Percentiles rank a stretch among this genome's conserved stretches.
These are phyloP conservation scores for Psidium friedrichsthalianum DNA, from an alignment of 345 rosid species.

Conservation along the genomic window DNA sequence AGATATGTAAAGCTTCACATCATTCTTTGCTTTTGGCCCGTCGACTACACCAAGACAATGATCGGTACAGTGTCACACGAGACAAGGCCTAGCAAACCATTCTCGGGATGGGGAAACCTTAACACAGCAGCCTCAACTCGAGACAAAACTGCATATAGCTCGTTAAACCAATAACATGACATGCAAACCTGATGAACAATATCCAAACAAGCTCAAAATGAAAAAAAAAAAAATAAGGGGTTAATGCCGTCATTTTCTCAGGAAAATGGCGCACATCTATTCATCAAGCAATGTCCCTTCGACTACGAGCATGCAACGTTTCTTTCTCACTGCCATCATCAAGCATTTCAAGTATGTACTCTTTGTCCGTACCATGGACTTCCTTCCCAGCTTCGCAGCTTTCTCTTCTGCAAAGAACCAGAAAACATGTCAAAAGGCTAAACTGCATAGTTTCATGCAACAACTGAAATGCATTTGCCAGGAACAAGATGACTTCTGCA, in stretches of 20 bases:
- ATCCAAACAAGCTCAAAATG: neutral
- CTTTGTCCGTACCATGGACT: constrained; percentile 37
- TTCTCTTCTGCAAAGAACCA: constrained; percentile 39
- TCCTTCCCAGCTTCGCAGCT: constrained; percentile 74
- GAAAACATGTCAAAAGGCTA: neutral
- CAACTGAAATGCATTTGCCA: neutral
- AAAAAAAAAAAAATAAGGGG: neutral
- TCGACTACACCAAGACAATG: neutral
- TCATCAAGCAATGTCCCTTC: neutral
- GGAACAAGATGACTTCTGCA: neutral
- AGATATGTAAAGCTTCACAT: neutral
- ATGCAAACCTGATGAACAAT: neutral
- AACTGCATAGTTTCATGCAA: neutral
- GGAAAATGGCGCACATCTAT: neutral
- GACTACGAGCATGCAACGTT: neutral
- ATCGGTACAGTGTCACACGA: neutral
- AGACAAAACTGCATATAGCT: neutral
- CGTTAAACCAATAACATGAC: neutral
- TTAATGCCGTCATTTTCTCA: neutral
- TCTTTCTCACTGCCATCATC: neutral
- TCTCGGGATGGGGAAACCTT: neutral
- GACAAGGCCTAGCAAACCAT: neutral
- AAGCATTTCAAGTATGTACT: constrained; percentile 10
- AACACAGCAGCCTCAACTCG: neutral
- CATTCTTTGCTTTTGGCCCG: neutral